These are phyloP conservation scores for Leptographium radiaticola DNA, from an alignment of 2,329 filamentous ascomycete genomes.

Conservation along the genomic window DNA sequence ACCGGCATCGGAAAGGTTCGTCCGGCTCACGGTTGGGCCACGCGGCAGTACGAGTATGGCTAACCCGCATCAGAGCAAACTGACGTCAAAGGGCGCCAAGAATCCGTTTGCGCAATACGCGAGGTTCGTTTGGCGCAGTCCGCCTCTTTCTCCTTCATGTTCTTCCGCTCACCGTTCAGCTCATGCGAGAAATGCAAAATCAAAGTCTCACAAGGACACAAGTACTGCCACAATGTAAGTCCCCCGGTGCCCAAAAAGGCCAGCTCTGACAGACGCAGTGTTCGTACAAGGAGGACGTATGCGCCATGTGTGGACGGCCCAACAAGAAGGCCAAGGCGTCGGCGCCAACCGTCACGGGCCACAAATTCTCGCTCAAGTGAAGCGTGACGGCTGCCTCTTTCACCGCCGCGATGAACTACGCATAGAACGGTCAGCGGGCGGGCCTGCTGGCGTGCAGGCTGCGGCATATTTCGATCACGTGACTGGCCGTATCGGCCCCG, in stretches of 20 bases:
- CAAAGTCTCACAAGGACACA: conserved; percentile 48
- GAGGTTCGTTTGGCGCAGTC: conserved; percentile 16
- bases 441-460: too few species aligned
- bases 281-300: conserved; percentile 49
- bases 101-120: conserved; percentile 54
- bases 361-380: conserved; percentile 52
- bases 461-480: too few species aligned
- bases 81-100: conserved; percentile 50
- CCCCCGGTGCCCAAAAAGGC: too few species aligned
- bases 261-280: conserved; percentile 20
- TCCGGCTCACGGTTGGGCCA: neutral
- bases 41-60: neutral
- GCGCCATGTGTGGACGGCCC: conserved; percentile 50
- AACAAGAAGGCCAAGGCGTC: conserved; percentile 35
- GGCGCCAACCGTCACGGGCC: conserved; percentile 41
- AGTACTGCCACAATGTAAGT: conserved; percentile 35
- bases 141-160: neutral
- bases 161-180: conserved; percentile 14
- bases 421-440: neutral
- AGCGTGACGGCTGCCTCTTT: neutral
- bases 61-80: conserved; percentile 38
- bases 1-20: conserved; percentile 46
- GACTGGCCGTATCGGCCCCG: too few species aligned
- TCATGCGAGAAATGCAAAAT: conserved; percentile 49
- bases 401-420: neutral